Conservation (phyloP, 2,329 filamentous ascomycete species). For the Aspergillus vadensis region DNA sequence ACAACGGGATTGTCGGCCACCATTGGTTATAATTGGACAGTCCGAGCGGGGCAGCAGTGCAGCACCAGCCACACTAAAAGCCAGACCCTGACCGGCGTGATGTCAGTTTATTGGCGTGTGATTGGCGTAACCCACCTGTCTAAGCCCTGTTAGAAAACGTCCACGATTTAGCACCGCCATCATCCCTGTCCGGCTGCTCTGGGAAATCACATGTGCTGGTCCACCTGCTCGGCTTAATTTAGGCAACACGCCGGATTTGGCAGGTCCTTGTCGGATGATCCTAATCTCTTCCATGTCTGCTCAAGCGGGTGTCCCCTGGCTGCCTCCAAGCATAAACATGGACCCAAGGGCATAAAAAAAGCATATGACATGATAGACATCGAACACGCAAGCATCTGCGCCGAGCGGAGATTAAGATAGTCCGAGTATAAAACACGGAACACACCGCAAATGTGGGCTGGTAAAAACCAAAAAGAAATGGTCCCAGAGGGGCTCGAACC, state of each 20-base stretch:
- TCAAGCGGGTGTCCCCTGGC: not conserved
- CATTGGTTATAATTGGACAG: not conserved
- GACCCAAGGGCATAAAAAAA: not conserved
- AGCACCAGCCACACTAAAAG: not conserved
- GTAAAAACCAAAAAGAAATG: not conserved
- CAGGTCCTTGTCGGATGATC: not conserved
- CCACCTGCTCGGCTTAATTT: not conserved
- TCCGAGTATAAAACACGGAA: too few species aligned
- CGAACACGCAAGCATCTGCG: too few species aligned
- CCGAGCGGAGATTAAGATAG: too few species aligned
- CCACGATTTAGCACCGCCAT: not conserved
- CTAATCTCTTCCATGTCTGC: not conserved
- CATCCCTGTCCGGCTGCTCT: not conserved
- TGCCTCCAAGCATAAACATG: not conserved
- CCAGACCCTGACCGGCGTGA: not conserved
- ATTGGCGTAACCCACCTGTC: not conserved
- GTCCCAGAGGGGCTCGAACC: not conserved
- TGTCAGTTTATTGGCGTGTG: not conserved
- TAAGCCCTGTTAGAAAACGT: not conserved
- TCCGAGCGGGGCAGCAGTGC: constrained; percentile 9
- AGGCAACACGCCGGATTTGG: not conserved
- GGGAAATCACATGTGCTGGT: not conserved
- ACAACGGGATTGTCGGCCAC: not conserved
- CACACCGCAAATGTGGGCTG: not conserved
- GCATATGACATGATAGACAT: not conserved